These are phyloP conservation scores for Daedaleopsis sinensis DNA, from an alignment of 768 basidiomycete species.

Conservation along the genomic window DNA sequence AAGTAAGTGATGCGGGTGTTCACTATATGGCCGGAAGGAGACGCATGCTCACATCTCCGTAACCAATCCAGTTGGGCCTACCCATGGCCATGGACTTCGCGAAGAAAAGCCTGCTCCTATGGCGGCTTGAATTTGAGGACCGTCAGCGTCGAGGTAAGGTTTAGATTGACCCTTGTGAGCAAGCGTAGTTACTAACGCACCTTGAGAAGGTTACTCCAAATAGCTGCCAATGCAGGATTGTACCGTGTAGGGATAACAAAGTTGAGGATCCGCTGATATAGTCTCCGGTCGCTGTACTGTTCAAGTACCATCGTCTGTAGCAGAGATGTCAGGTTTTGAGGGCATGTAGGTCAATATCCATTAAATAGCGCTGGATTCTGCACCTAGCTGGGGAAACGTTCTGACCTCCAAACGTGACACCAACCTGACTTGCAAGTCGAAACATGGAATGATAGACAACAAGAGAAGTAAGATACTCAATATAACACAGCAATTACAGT, in stretches of 20 bases:
- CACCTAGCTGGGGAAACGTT: too few relatives aligned
- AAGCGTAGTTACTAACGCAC: too few relatives aligned
- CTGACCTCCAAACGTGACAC: too few relatives aligned
- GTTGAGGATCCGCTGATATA: too few relatives aligned
- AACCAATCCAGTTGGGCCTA: background rate
- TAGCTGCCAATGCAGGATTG: too few relatives aligned
- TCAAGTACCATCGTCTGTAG: too few relatives aligned
- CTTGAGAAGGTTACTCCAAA: too few relatives aligned
- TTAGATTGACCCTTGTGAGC: background rate
- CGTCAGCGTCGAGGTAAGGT: background rate
- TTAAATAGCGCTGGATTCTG: too few relatives aligned
- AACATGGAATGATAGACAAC: background rate
- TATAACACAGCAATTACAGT: slow-evolving; percentile 10
- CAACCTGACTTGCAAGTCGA: background rate
- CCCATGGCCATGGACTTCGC: background rate
- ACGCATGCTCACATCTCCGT: background rate
- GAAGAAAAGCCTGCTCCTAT: background rate
- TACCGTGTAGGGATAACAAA: too few relatives aligned
- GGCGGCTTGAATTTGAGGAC: background rate
- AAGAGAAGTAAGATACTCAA: slow-evolving; percentile 8
- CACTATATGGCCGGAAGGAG: background rate
- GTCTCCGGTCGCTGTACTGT: too few relatives aligned
- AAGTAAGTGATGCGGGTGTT: background rate
- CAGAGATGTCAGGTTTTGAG: too few relatives aligned
- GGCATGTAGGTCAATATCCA: too few relatives aligned